Percentiles rank a stretch among this genome's conserved stretches.
These are phyloP conservation scores for Fusarium transvaalense DNA, from an alignment of 2,329 filamentous ascomycete species.

Conservation along the genomic window DNA sequence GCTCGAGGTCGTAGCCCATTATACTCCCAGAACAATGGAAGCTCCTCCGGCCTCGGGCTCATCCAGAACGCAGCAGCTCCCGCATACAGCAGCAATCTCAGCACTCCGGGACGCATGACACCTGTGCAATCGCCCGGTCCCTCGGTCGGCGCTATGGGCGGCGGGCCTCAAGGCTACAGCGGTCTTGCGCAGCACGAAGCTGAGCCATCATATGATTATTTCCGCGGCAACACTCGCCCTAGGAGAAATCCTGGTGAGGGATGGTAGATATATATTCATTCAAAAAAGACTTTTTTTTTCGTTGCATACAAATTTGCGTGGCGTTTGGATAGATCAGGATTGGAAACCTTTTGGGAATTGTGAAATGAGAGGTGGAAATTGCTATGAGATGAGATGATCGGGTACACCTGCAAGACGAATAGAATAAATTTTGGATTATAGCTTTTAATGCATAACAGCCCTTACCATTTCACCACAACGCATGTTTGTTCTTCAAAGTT, in stretches of 20 bases:
- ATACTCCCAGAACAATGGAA: conserved; percentile 66
- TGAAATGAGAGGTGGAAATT: conserved; percentile 29
- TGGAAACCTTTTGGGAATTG: conserved; percentile 19
- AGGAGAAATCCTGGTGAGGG: conserved; percentile 55
- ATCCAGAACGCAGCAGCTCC: conserved; percentile 66
- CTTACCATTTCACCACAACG: conserved; percentile 9
- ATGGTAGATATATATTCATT: conserved; percentile 49
- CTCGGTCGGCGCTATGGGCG: conserved; percentile 65
- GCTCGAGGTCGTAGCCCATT: conserved; percentile 60
- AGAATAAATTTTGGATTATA: conserved; percentile 37
- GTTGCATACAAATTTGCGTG: conserved; percentile 44
- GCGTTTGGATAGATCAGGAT: conserved; percentile 50
- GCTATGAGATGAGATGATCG: conserved; percentile 29
- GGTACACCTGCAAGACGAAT: conserved; percentile 27
- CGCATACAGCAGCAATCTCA: conserved; percentile 56
- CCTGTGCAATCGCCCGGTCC: conserved; percentile 54
- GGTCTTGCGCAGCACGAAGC: conserved; percentile 67
- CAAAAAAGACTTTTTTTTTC: conserved; percentile 14
- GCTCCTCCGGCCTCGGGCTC: conserved; percentile 65
- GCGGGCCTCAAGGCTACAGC: conserved; percentile 71
- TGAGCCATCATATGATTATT: conserved; percentile 66
- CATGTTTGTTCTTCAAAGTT: background rate
- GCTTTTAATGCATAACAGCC: conserved; percentile 37
- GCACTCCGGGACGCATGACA: conserved; percentile 42
- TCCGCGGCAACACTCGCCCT: conserved; percentile 57